A percentile compares a stretch with the other conserved stretches of the same genome.
Conservation (phyloP, 148 eudicot species). For the Agrostemma githago region DNA sequence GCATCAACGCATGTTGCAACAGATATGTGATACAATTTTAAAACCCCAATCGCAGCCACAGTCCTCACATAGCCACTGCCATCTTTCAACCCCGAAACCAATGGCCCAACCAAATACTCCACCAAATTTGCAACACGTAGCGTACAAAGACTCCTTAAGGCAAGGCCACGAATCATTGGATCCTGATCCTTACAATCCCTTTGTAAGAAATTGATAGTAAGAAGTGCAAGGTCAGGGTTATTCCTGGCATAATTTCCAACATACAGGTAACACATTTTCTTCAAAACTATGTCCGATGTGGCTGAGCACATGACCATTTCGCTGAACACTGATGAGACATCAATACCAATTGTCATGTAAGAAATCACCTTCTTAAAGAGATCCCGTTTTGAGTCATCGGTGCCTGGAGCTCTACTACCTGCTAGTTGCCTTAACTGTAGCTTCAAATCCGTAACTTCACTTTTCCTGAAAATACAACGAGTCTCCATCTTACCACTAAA, state of each 20-base stretch:
- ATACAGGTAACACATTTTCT: conserved; percentile 97
- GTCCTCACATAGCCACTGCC: conserved; percentile 84
- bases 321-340: conserved; percentile 85
- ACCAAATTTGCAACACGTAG: conserved; percentile 88
- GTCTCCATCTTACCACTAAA: not conserved
- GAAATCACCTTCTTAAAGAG: conserved; percentile 96
- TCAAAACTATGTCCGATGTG: conserved; percentile 86
- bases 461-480: conserved; percentile 55
- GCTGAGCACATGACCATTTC: conserved; percentile 99
- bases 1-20: conserved; percentile 80
- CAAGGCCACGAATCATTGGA: conserved; percentile 96
- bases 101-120: conserved; percentile 90
- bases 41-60: conserved; percentile 81
- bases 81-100: conserved; percentile 82
- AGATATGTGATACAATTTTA: conserved; percentile 92
- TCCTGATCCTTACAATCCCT: conserved; percentile 95
- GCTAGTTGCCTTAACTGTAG: conserved; percentile 89
- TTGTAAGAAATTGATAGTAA: conserved; percentile 93
- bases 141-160: conserved; percentile 91
- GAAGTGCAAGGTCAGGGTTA: conserved; percentile 91
- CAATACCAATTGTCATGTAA: conserved; percentile 95
- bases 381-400: conserved; percentile 80
- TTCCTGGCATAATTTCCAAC: conserved; percentile 88
- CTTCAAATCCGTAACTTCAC: conserved; percentile 91
- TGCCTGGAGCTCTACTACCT: conserved; percentile 86